Evolutionary conservation across 2,329 filamentous ascomycete genomes (phyloP).

Genomic region (Venturia carpophila): DNA sequence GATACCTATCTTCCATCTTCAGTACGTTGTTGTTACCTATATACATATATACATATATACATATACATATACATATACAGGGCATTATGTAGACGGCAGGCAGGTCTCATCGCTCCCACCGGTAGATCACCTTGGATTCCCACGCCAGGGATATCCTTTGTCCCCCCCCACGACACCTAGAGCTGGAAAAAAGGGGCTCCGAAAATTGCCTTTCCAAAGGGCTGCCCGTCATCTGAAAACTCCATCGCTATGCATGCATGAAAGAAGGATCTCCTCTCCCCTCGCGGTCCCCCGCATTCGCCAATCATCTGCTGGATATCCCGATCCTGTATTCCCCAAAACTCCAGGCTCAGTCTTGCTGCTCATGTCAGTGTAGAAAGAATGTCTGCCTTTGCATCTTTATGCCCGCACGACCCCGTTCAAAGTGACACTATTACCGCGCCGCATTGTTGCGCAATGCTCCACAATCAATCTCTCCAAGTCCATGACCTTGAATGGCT

Average conservation of each 20-base stretch:
- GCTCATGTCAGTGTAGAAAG: neutral
- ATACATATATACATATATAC: too few species aligned
- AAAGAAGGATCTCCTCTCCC: neutral
- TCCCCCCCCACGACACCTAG: neutral
- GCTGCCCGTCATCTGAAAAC: neutral
- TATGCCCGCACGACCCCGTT: neutral
- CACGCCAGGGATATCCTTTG: neutral
- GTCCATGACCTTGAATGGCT: slow-evolving; percentile 57
- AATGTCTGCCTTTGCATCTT: neutral
- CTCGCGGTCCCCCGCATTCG: neutral
- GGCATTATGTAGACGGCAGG: too few species aligned
- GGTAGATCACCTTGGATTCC: neutral
- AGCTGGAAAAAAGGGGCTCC: neutral
- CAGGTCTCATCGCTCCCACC: neutral
- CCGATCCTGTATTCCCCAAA: neutral
- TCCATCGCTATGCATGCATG: neutral
- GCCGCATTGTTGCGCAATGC: slow-evolving; percentile 30
- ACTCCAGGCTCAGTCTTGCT: neutral
- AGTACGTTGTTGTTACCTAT: too few species aligned
- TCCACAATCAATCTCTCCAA: slow-evolving; percentile 52
- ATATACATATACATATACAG: too few species aligned
- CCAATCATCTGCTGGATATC: neutral
- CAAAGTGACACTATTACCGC: neutral
- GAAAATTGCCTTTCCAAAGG: neutral
- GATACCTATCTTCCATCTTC: too few species aligned